Conservation (phyloP, 257 asterid species). For the Rauvolfia tetraphylla region DNA sequence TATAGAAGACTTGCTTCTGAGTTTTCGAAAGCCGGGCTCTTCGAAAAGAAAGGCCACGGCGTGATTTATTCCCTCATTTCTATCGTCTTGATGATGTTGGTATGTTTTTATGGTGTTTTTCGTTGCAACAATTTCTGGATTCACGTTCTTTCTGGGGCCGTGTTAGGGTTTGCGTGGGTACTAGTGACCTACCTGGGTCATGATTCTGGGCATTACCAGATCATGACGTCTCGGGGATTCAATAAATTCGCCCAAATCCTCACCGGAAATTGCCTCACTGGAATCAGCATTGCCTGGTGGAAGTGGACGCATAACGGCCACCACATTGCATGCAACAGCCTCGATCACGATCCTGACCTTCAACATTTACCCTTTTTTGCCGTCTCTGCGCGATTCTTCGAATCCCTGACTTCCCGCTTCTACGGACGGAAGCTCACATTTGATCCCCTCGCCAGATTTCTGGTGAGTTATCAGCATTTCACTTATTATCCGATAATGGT, state of each 20-base stretch:
- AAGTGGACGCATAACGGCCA: slow-evolving; percentile 95
- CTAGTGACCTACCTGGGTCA: slow-evolving; percentile 72
- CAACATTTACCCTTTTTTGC: slow-evolving; percentile 91
- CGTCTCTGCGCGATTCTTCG: slow-evolving; percentile 50
- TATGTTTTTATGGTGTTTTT: slow-evolving; percentile 33
- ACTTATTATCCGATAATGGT: slow-evolving; percentile 66
- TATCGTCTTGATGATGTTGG: slow-evolving; percentile 17
- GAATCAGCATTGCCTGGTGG: slow-evolving; percentile 99
- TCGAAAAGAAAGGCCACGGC: slow-evolving; percentile 43
- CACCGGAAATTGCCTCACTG: slow-evolving; percentile 79
- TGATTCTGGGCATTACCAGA: slow-evolving; percentile 84
- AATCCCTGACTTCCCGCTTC: slow-evolving; percentile 47
- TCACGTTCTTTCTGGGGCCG: slow-evolving; percentile 34
- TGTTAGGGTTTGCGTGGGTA: slow-evolving; percentile 43
- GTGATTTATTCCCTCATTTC: slow-evolving; percentile 28
- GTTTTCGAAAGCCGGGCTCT: slow-evolving; percentile 36
- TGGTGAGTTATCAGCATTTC: slow-evolving; percentile 70
- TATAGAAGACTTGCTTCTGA: slow-evolving; percentile 32
- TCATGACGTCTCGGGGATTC: slow-evolving; percentile 45
- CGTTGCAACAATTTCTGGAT: slow-evolving; percentile 21
- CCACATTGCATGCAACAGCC: slow-evolving; percentile 73
- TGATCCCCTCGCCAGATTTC: slow-evolving; percentile 51
- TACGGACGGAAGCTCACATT: slow-evolving; percentile 61
- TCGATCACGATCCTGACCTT: slow-evolving; percentile 90
- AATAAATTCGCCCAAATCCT: slow-evolving; percentile 62